These are phyloP conservation scores for Canariomyces notabilis DNA, from an alignment of 2,329 filamentous ascomycete species.

Conservation along the genomic window DNA sequence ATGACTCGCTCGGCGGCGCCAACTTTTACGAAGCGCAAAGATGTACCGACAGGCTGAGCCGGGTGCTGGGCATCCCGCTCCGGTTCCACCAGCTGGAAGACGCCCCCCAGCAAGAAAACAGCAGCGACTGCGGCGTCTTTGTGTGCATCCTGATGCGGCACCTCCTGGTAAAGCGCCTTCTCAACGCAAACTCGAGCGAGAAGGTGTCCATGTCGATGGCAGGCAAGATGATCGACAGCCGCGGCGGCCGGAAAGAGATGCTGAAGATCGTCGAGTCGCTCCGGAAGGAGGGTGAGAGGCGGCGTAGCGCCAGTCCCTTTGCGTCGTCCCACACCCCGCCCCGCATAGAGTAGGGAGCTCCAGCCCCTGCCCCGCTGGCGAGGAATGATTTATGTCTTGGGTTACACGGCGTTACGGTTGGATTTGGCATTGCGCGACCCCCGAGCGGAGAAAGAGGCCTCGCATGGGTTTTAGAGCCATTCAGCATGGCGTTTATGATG, in stretches of 20 bases:
- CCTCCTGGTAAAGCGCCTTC: slow-evolving; percentile 76
- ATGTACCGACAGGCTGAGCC: slow-evolving; percentile 63
- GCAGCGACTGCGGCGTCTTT: slow-evolving; percentile 90
- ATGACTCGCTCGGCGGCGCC: slow-evolving; percentile 75
- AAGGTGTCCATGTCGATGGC: slow-evolving; percentile 94
- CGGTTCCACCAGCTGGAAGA: slow-evolving; percentile 79
- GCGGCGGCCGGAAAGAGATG: slow-evolving; percentile 82
- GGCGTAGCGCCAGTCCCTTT: slow-evolving; percentile 44
- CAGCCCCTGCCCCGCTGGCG: neutral
- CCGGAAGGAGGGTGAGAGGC: slow-evolving; percentile 79
- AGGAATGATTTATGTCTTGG: neutral
- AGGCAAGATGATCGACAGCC: slow-evolving; percentile 76
- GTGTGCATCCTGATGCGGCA: slow-evolving; percentile 95
- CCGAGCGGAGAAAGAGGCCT: neutral
- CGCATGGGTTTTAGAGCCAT: neutral
- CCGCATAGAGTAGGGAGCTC: slow-evolving; percentile 37
- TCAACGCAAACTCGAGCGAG: slow-evolving; percentile 72
- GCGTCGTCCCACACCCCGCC: slow-evolving; percentile 35
- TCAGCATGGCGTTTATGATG: neutral
- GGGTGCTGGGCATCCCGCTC: slow-evolving; percentile 61
- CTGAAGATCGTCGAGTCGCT: slow-evolving; percentile 80
- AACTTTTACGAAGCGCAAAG: slow-evolving; percentile 71
- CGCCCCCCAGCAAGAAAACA: slow-evolving; percentile 85
- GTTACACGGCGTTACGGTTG: slow-evolving; percentile 1
- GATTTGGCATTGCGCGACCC: neutral